Base-by-base conservation (phyloP, 257 asterid genomes). In the Fraxinus anomala region DNA sequence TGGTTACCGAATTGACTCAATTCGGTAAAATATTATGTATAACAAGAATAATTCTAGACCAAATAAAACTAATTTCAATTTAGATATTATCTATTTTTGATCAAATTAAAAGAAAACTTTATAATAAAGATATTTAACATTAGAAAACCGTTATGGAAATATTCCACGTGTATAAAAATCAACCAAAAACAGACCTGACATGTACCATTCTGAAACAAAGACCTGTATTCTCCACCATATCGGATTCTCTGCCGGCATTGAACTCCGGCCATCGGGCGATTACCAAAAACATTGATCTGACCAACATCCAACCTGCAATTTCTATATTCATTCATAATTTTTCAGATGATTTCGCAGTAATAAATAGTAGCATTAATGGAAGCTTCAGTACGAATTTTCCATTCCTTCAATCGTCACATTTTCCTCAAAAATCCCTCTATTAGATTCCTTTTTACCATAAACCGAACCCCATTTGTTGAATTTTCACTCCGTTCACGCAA, bases 341-440 rank as follows among this genome's bases (percentile, higher is more conserved):
- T 47, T 12, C 2, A 47, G 2, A 11, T 47, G 3, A 12, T 47
- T 47, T 47, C 19, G 3, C 19, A 47, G 19, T 47, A 11, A 10
- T 11, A 12, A 13, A 12, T 12, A 12, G 19, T 47, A 44, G 19
- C 83, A 66, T 40, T 85, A 70, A 92, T 91, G 96, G 92, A 89
- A 82, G 84, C 88, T 65, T 86, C 91, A 10, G 70, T 86, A 24
- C 85, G 88, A 84, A 47, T 88, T 77, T 77, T 83, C 83, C 80
- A 75, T 42, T 77, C 73, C 84, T 72, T 88, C 70, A 49, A 72
- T 71, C 90, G 89, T 78, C 88, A 84, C 42, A 31, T 83, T n/a
- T 68, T 74, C 80, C 19, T 17, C 56, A 70, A 73, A 54, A 49
- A 76, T 40, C 82, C 77, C 17, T 51, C 47, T 72, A 61, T 6